Percentiles rank a stretch among this genome's conserved stretches.
These are phyloP conservation scores for Kitagawia praeruptora DNA, from an alignment of 129 eudicot genomes.

Conservation along the genomic window DNA sequence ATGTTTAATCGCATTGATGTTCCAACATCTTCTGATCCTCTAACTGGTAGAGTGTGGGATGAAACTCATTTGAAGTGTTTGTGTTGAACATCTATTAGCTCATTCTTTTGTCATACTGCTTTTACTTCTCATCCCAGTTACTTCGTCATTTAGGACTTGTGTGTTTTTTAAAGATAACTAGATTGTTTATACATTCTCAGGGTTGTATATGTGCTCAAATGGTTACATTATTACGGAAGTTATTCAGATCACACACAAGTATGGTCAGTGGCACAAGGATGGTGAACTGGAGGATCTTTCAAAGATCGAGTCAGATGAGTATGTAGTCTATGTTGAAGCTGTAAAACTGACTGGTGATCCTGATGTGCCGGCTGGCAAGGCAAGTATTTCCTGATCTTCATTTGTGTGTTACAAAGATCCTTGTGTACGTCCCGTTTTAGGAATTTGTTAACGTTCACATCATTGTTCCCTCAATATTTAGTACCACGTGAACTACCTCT, in stretches of 20 bases:
- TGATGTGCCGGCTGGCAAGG: slow-evolving; percentile 94
- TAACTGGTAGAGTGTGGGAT: not conserved
- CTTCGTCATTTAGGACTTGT: no score
- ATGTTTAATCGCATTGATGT: not conserved
- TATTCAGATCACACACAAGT: slow-evolving; percentile 67
- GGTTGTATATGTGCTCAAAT: slow-evolving; percentile 73
- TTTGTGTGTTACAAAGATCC: not conserved
- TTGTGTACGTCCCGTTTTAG: no score
- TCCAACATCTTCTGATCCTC: not conserved
- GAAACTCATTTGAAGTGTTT: not conserved
- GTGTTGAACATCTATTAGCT: not conserved
- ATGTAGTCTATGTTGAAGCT: slow-evolving; percentile 21
- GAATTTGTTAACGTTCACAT: no score
- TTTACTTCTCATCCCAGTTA: no score
- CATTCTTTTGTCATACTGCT: not conserved
- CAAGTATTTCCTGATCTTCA: slow-evolving; percentile 2
- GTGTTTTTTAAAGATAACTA: not conserved
- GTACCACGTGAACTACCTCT: no score
- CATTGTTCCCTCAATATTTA: no score
- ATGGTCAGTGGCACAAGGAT: slow-evolving; percentile 70
- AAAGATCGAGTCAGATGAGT: slow-evolving; percentile 68
- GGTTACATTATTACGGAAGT: slow-evolving; percentile 70
- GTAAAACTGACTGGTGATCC: slow-evolving; percentile 54
- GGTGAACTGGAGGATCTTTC: slow-evolving; percentile 33
- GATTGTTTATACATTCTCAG: slow-evolving; percentile 22